phyloP scores from a whole-genome alignment of 1,284 basidiomycete genomes.

The Cryptococcus maquisensis region DNA sequence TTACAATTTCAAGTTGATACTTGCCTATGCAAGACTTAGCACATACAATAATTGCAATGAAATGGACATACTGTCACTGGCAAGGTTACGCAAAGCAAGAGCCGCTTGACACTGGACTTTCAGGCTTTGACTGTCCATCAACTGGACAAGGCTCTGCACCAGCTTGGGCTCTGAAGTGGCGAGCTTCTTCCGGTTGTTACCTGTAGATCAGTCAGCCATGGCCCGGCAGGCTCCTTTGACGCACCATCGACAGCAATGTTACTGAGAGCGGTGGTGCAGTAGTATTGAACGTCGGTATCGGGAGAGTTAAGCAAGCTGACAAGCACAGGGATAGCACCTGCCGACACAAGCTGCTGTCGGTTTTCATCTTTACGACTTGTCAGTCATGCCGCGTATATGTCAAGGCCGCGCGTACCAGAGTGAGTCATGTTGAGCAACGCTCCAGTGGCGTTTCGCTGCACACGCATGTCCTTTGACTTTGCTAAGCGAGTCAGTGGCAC shows the following conservation, averaged over 20 bases:
- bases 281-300: constrained; percentile 99
- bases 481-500: constrained; percentile 95
- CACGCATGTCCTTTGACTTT: constrained; percentile 98
- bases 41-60: neutral
- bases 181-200: constrained; percentile 87
- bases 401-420: constrained; percentile 61
- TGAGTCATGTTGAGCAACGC: constrained; percentile 99
- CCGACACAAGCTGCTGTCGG: constrained; percentile 95
- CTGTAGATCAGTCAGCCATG: constrained; percentile 46
- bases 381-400: neutral
- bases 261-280: constrained; percentile 96
- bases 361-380: constrained; percentile 74
- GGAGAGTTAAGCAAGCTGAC: constrained; percentile 93
- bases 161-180: constrained; percentile 92
- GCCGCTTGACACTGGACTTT: constrained; percentile 99
- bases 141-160: constrained; percentile 85
- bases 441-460: constrained; percentile 97
- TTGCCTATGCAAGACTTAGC: constrained; percentile 62
- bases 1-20: constrained; percentile 98
- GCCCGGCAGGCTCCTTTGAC: constrained; percentile 20
- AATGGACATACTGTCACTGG: constrained; percentile 74
- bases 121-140: constrained; percentile 96
- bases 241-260: constrained; percentile 96
- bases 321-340: constrained; percentile 95
- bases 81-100: constrained; percentile 90